Base-by-base conservation (phyloP, 2,329 filamentous ascomycete genomes). In the Calonectria pseudoturangicola region DNA sequence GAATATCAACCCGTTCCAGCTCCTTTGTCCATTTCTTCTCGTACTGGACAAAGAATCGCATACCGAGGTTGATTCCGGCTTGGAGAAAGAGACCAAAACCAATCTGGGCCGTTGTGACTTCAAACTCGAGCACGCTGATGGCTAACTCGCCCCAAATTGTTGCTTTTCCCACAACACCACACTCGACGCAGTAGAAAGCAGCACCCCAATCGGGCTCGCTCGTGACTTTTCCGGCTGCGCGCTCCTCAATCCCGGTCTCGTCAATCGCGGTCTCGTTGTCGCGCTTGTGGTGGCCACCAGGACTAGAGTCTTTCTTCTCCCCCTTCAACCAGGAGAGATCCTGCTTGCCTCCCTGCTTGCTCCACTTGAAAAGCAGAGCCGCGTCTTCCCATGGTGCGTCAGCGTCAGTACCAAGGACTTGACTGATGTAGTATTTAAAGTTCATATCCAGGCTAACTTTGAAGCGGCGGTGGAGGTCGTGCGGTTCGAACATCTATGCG, bases 131-230 rank as follows among this genome's bases (percentile, higher is more conserved):
- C 9, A 15, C 51, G 9, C n/a, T 21, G 1, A 72, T 43, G 16
- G 27, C 39, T 7, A 50, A 39, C 16, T 68, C 58, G 33, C 70
- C 65, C 9, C 8, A 30, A 7, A 72, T 33, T 4, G 16, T 43
- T 2, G 48, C 28, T 7, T 30, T 51, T 1, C 65, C 65, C 2
- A 2, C 9, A 65, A 72, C 41, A 33, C 70, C 60, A 48, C 70
- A 72, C 21, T 72, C 70, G 10, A 72, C 70, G 21, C 70, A 72
- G 56, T 65, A 72, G 10, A 72, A 43, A 16, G 58, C 70, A 21
- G 51, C 28, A 13, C 70, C 70, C 6, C 45, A 68, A 39, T 30
- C 21, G 7, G 6, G 6, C 10, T 36, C 33, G 6, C 7, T 36
- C 10, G 6, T 36, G 33, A 12, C 33, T 36, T 36, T 36, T 9